Base-by-base conservation (phyloP, 2,329 filamentous ascomycete species). In the Mycosphaerella sp. region DNA sequence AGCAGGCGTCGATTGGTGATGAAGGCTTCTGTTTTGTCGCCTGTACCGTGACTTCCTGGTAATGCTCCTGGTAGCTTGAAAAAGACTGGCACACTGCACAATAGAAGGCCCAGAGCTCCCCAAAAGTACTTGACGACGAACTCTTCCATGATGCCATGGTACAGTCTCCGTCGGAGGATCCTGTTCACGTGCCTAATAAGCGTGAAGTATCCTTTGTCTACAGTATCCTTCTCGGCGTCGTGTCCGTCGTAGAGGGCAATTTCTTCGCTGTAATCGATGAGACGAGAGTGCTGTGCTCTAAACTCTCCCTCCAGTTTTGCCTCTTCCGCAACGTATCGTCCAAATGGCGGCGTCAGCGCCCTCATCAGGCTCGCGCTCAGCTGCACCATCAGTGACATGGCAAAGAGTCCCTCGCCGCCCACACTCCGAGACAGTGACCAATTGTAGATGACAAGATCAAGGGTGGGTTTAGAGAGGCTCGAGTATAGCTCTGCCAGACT, bases 81-180 rank as follows among this genome's bases (percentile, higher is more conserved):
- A 71, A 98, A 98, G 2, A 97, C 92, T 0, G 93, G 93, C 0
- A 95, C 84, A 70, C 89, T 95, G 76, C 93, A 98, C 8, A 98
- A 83, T 59, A 95, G 72, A 60, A 98, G 79, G 1, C 93, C 93
- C 42, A 98, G 72, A 2, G 93, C 92, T 40, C 93, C 93, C 93
- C 93, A 98, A 73, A 97, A 93, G 70, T 98, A 98, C 72, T 98
- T 98, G 73, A 98, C 95, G 54, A 97, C 89, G 72, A 96, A 98
- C 71, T 98, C 93, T 70, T 98, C 93, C 92, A 97, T 96, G 66
- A 98, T 86, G n/a, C 91, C 92, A 70, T 98, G 92, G 71, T 97
- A 97, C 70, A 98, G 87, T 46, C 93, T 83, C 58, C 89, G 80
- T 39, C 91, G 81, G 58, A 98, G 74, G 61, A 97, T 96, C 67